Percentiles rank a stretch among this genome's conserved stretches.
Evolutionary conservation across 2,329 filamentous ascomycete genomes (phyloP).

Genomic region (Cladophialophora yegresii): DNA sequence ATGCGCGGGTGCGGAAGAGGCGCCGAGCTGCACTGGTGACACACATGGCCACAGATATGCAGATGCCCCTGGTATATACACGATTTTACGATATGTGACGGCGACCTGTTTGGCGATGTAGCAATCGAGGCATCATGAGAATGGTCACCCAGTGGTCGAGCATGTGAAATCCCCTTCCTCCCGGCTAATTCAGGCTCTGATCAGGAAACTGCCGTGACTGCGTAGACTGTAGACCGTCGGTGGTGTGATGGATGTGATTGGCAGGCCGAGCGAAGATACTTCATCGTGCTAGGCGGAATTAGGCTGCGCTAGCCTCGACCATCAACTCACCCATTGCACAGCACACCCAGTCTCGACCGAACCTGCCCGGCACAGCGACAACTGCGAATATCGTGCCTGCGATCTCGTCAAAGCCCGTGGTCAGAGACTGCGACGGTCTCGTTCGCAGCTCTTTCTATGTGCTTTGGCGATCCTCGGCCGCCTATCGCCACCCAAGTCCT

Average conservation of each 20-base stretch:
- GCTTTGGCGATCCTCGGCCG: constrained; percentile 18
- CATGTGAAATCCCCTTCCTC: background rate
- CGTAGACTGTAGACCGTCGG: background rate
- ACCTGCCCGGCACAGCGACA: background rate
- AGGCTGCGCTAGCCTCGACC: constrained; percentile 1
- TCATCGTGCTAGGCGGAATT: constrained; percentile 9
- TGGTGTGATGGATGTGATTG: background rate
- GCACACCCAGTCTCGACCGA: constrained; percentile 12
- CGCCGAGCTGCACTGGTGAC: constrained; percentile 5
- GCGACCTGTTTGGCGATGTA: background rate
- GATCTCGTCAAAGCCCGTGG: constrained; percentile 22
- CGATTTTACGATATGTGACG: background rate
- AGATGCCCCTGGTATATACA: background rate
- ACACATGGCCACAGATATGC: background rate
- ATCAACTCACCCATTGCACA: background rate
- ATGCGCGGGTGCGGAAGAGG: background rate
- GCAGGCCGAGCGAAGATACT: background rate
- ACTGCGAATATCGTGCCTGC: constrained; percentile 1
- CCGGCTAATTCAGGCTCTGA: background rate
- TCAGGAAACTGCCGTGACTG: background rate
- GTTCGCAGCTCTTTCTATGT: constrained; percentile 29
- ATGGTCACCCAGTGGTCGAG: background rate
- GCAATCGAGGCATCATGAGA: background rate
- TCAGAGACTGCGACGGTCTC: constrained; percentile 26
- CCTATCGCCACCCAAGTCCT: constrained; percentile 18